These are phyloP conservation scores for Xylariales sp. DNA, from an alignment of 2,329 filamentous ascomycete genomes.

Conservation along the genomic window DNA sequence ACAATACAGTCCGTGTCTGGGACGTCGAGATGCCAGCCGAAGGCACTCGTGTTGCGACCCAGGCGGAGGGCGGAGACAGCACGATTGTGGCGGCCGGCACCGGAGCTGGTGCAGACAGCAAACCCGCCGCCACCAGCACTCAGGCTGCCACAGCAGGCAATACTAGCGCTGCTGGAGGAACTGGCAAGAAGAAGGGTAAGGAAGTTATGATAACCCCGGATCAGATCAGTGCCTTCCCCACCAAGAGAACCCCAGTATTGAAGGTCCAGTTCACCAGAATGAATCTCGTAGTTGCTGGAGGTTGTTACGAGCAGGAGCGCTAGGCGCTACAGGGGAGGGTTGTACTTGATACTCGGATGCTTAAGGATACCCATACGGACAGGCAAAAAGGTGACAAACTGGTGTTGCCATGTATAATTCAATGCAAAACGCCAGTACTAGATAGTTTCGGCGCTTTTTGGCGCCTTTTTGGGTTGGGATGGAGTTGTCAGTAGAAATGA, in stretches of 20 bases:
- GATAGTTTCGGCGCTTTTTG: too few relatives aligned
- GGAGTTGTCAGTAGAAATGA: too few relatives aligned
- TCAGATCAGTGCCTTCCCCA: constrained; percentile 91
- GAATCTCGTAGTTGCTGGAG: constrained; percentile 87
- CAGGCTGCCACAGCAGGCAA: constrained; percentile 23
- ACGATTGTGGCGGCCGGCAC: constrained; percentile 36
- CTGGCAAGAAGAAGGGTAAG: constrained; percentile 71
- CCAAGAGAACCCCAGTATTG: constrained; percentile 93
- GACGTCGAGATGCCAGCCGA: constrained; percentile 74
- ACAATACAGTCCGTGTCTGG: constrained; percentile 92
- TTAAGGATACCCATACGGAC: too few relatives aligned
- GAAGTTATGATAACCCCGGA: constrained; percentile 88
- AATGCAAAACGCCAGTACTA: too few relatives aligned
- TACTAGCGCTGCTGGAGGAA: constrained; percentile 21
- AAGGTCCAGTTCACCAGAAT: constrained; percentile 92
- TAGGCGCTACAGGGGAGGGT: too few relatives aligned
- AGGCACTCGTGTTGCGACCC: constrained; percentile 34
- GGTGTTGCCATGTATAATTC: too few relatives aligned
- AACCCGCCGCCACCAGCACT: constrained; percentile 19
- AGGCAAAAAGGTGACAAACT: too few relatives aligned
- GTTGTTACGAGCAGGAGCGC: constrained; percentile 58
- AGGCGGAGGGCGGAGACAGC: constrained; percentile 29
- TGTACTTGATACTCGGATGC: too few relatives aligned
- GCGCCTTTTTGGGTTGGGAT: too few relatives aligned
- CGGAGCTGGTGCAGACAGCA: constrained; percentile 35